Base-by-base conservation (phyloP, 495 filamentous ascomycete genomes). In the Tuber microsphaerosporum region DNA sequence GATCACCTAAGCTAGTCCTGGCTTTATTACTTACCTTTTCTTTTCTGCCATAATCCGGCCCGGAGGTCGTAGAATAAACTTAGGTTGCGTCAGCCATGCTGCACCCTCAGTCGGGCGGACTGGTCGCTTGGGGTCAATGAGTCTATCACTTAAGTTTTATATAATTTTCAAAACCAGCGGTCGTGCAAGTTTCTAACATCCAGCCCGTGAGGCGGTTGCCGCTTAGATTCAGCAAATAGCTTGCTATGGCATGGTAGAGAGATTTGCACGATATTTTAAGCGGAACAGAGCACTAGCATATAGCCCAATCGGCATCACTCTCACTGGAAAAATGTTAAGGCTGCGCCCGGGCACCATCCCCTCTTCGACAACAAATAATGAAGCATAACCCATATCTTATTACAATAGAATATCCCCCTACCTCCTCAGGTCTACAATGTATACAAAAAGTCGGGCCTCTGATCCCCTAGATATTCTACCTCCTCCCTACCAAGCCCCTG, bases 361-460 rank as follows among this genome's bases (percentile, higher is more conserved):
- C 10, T 3, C 22, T 14, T 10, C 22, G 14, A 61, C 3, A 1
- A 65, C 26, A 2, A 34, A 65, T 34, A 65, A 65, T 0, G 26
- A 19, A 65, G 19, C 14, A 34, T 19, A 17, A 8, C 16, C 56
- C 56, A 65, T 65, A 65, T 34, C 56, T 39, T 26, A 39, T 19
- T 12, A 14, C n/a, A 31, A 37, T 68, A 56, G n/a, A 16, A 31
- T 43, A 69, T 1, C 10, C n/a, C 14, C 44, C 31, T 31, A 31
- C 7, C 22, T 45, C 39, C 42, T 6, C 31, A 46, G 2, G 43
- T 75, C 26, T 72, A 92, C 76, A 90, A 79, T 8, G 89, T 94
- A 81, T 96, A 97, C 4, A 92, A 83, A 80, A 97, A 97, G 82
- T 93, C 91, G 4, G 92, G 93, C n/a, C 89, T 86, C 82, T 80